Conservation (phyloP, 169 alveolate genomes). For the Eimeria nieschulzi region DNA sequence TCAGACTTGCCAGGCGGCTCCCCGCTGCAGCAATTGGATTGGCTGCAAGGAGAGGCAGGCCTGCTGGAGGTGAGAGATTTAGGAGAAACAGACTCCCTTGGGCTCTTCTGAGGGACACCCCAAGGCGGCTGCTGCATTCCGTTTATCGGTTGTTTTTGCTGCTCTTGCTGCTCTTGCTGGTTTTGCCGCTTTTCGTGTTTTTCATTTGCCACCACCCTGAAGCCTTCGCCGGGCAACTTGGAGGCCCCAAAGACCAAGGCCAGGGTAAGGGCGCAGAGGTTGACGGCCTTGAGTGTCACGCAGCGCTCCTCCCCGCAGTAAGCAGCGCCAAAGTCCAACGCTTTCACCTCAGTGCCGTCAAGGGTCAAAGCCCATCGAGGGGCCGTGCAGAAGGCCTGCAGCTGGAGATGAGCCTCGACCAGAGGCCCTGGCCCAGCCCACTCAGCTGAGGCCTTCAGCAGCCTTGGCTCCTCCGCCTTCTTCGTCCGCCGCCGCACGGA, state of each 20-base stretch:
- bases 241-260: constrained; percentile 14
- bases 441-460: neutral
- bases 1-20: no score
- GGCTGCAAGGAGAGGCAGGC: no score
- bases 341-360: neutral
- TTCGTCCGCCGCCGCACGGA: no score
- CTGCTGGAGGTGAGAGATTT: no score
- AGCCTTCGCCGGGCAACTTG: neutral
- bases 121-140: neutral
- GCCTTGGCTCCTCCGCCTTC: neutral
- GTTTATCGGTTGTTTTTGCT: neutral
- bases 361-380: constrained; percentile 26
- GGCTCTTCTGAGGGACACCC: no score
- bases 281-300: constrained; percentile 1
- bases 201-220: neutral
- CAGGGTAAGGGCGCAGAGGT: constrained; percentile 1
- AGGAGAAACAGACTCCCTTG: no score
- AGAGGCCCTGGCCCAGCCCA: constrained; percentile 25
- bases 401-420: constrained; percentile 13
- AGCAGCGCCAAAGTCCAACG: constrained; percentile 4
- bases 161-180: neutral
- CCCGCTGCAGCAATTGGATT: no score
- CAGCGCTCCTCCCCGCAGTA: neutral
- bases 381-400: neutral
- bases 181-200: neutral